A percentile compares a stretch with the other conserved stretches of the same genome.
These are phyloP conservation scores for Canna indica DNA, from an alignment of 176 grass and related monocot species.

Conservation along the genomic window DNA sequence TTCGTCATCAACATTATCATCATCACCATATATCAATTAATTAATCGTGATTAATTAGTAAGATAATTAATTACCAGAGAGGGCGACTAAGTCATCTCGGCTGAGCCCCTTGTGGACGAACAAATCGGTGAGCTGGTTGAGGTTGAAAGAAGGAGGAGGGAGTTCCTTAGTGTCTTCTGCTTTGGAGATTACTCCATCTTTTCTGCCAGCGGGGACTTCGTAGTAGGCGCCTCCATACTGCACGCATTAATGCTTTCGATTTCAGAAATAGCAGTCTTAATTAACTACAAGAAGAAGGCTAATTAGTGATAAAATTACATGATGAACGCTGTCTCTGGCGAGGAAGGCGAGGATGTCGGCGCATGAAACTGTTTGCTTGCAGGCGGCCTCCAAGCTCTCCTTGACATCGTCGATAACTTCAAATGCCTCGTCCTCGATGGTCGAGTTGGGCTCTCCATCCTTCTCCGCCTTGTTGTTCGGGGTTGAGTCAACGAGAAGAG, in stretches of 20 bases:
- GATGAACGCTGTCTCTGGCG: constrained; percentile 43
- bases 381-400: constrained; percentile 35
- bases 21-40: neutral
- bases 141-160: constrained; percentile 38
- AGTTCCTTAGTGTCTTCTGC: constrained; percentile 58
- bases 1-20: neutral
- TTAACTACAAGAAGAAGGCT: neutral
- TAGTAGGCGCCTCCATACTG: constrained; percentile 71
- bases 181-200: constrained; percentile 48
- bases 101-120: constrained; percentile 61
- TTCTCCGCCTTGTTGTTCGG: constrained; percentile 46
- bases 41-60: neutral
- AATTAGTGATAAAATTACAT: neutral
- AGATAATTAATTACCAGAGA: constrained; percentile 35
- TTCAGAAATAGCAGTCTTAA: neutral
- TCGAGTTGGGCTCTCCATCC: constrained; percentile 39
- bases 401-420: constrained; percentile 49
- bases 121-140: constrained; percentile 44
- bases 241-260: neutral
- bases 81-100: constrained; percentile 60
- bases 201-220: constrained; percentile 48
- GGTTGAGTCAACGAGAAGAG: constrained; percentile 42
- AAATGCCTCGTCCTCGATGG: constrained; percentile 27
- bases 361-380: constrained; percentile 40
- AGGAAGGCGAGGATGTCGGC: constrained; percentile 63